Conservation (phyloP, 257 asterid species). For the Solanum boliviense region DNA sequence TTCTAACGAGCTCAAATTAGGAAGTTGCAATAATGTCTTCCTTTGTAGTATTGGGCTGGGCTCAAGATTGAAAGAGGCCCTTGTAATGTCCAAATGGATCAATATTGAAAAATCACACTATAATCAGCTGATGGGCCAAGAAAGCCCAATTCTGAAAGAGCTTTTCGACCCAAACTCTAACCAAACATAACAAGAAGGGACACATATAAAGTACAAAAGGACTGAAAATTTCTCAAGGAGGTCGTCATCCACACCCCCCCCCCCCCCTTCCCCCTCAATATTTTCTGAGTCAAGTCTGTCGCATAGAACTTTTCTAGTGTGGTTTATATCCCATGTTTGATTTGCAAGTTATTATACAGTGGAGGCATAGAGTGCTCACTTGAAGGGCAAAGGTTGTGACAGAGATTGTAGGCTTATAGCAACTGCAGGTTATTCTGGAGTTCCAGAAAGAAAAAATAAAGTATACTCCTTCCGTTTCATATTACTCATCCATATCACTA, state of each 20-base stretch:
- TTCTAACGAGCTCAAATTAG: neutral
- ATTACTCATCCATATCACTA: neutral
- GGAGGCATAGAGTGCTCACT: neutral
- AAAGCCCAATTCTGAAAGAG: neutral
- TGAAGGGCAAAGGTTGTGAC: no score
- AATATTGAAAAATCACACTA: neutral
- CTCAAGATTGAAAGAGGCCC: neutral
- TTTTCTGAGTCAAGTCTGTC: accelerated
- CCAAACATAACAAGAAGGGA: neutral
- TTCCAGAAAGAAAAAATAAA: accelerated
- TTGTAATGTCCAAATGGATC: neutral
- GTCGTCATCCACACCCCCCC: neutral
- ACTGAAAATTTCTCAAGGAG: neutral
- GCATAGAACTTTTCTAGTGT: neutral
- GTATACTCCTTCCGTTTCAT: neutral
- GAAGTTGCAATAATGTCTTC: no score
- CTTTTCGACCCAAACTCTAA: neutral
- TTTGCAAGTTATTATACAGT: neutral
- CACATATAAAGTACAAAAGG: neutral
- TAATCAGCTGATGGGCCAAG: neutral
- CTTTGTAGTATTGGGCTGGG: neutral
- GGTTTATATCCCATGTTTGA: no score
- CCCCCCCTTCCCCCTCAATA: no score
- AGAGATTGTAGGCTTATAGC: no score
- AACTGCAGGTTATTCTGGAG: no score